Evolutionary conservation across 1,284 basidiomycete species (phyloP).

Genomic region (Malassezia brasiliensis): DNA sequence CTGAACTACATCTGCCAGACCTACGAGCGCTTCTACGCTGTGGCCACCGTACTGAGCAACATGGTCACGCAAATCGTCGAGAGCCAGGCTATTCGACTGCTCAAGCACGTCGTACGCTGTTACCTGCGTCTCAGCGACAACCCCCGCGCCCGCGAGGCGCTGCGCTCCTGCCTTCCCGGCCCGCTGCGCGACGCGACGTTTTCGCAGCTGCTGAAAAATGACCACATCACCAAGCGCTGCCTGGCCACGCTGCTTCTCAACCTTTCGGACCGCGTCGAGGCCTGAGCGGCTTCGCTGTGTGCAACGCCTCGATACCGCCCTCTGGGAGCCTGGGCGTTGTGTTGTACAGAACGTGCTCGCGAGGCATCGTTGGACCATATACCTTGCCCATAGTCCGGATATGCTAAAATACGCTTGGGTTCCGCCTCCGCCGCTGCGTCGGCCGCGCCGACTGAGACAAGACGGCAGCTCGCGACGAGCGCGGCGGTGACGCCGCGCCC

Average conservation of each 20-base stretch:
- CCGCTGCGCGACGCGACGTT: constrained; percentile 92
- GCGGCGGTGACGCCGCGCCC: not conserved
- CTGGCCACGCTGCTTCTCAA: constrained; percentile 89
- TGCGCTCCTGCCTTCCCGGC: constrained; percentile 92
- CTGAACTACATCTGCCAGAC: constrained; percentile 98
- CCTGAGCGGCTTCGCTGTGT: constrained; percentile 4
- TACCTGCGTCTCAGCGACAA: constrained; percentile 95
- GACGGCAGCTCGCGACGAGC: not conserved
- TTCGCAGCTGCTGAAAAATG: constrained; percentile 62
- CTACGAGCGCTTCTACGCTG: constrained; percentile 97
- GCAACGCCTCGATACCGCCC: constrained; percentile 5
- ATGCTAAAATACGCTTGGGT: not conserved
- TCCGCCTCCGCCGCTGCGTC: not conserved
- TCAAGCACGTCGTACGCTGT: constrained; percentile 97
- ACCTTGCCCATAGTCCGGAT: constrained; percentile 1
- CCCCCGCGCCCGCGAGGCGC: constrained; percentile 85
- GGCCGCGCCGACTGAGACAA: not conserved
- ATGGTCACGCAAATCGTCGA: constrained; percentile 79
- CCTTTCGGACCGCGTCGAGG: constrained; percentile 55
- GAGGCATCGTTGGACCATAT: not conserved
- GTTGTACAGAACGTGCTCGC: not conserved
- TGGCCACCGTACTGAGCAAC: constrained; percentile 93
- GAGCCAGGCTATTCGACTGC: constrained; percentile 85
- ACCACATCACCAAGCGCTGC: constrained; percentile 58
- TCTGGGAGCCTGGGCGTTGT: not conserved